Base-by-base conservation (phyloP, 2,329 filamentous ascomycete genomes). In the Trichoderma asperellum region DNA sequence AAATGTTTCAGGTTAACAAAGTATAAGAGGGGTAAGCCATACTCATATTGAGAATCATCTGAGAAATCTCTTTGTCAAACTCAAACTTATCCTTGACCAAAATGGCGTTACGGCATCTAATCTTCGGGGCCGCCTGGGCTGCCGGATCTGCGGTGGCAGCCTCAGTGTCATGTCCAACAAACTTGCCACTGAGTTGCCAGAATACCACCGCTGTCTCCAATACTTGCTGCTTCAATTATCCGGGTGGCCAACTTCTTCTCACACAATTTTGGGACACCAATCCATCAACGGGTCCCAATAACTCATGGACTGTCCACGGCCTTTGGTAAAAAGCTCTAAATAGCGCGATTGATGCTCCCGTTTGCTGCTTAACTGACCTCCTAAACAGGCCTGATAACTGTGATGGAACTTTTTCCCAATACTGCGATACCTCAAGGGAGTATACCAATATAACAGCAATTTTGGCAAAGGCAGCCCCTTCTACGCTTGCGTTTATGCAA, bases 221-320 rank as follows among this genome's bases (percentile, higher is more conserved):
- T 75, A 86, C 89, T 8, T 94, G 91, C 81, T 93, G 91, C 81
- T 91, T 93, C 82, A 83, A 87, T 32, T 63, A 87, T 27, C 90
- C 91, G 0, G 88, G 90, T 5, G 91, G 91, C 5, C 86, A 91
- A 73, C 81, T 93, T 60, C 83, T 93, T 5, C 87, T 88, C 78
- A 93, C 91, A 2, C 91, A 93, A 74, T 93, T 94, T 79, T 93
- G 91, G 91, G 91, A 93, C 75, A 86, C 87, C 0, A 77, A 85
- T 69, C 90, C 90, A 1, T 81, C 85, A 0, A 85, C 87, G 4
- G 91, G 91, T 0, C 91, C 91, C 1, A 57, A 71, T 12, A 73
- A 92, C 75, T 89, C 87, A 8, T 94, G 91, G 91, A 93, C 90
- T 1, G 85, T 93, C 55, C 91, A 93, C 76, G 91, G 90, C 1